These are phyloP conservation scores for Hortiboletus campestris DNA, from an alignment of 768 basidiomycete genomes.

Conservation along the genomic window DNA sequence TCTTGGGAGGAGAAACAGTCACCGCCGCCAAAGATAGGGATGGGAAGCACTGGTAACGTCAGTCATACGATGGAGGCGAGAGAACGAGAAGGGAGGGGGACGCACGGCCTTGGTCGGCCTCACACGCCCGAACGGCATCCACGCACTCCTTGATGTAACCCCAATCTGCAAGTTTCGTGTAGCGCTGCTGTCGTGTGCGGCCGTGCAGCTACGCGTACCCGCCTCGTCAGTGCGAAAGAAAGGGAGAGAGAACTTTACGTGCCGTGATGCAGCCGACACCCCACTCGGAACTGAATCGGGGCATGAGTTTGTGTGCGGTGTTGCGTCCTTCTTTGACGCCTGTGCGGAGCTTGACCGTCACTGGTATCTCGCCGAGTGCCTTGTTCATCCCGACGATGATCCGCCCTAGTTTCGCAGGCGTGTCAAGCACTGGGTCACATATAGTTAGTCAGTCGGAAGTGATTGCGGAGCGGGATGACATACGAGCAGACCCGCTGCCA, in stretches of 20 bases:
- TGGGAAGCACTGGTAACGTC: conserved; percentile 55
- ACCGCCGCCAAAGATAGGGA: conserved; percentile 97
- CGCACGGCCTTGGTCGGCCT: conserved; percentile 71
- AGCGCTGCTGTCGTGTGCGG: conserved; percentile 91
- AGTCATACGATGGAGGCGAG: background rate
- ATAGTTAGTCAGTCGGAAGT: background rate
- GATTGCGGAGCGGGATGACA: conserved; percentile 30
- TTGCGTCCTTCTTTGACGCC: conserved; percentile 90
- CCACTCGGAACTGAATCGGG: conserved; percentile 60
- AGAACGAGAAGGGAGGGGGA: conserved; percentile 4
- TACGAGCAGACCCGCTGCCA: conserved; percentile 87
- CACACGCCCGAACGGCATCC: conserved; percentile 66
- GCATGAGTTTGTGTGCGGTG: conserved; percentile 88
- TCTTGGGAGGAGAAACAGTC: conserved; percentile 89
- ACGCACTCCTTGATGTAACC: conserved; percentile 88
- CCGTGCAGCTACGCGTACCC: conserved; percentile 75
- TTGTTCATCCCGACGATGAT: conserved; percentile 89
- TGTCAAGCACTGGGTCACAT: conserved; percentile 68
- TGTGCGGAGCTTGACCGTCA: conserved; percentile 89
- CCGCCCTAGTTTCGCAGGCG: conserved; percentile 77
- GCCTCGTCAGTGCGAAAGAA: background rate
- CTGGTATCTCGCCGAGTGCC: conserved; percentile 85
- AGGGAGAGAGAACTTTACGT: background rate
- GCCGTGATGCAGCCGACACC: conserved; percentile 46
- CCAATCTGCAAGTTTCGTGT: conserved; percentile 93